phyloP scores from a whole-genome alignment of 495 filamentous ascomycete genomes.

The Cetradonia linearis region DNA sequence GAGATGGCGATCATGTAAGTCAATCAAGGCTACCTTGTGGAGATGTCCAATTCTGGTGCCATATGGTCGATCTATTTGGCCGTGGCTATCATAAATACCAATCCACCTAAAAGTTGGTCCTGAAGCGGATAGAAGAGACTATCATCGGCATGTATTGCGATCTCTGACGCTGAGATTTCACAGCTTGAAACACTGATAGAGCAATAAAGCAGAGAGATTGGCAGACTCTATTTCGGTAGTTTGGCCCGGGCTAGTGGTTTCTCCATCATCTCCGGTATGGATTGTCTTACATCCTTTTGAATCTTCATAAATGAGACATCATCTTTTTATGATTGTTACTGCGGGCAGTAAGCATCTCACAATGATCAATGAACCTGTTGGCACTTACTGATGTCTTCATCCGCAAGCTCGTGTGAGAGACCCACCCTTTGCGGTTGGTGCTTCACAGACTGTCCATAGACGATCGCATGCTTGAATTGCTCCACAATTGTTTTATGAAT shows the following conservation, averaged over 20 bases:
- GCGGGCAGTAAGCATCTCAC: constrained; percentile 32
- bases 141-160: neutral
- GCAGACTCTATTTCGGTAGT: neutral
- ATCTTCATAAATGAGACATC: constrained; percentile 27
- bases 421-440: constrained; percentile 97
- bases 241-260: neutral
- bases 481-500: constrained; percentile 96
- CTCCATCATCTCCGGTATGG: neutral
- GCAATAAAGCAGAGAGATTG: neutral
- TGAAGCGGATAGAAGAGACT: neutral
- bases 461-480: constrained; percentile 88
- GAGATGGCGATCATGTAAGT: constrained; percentile 7
- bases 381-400: constrained; percentile 91
- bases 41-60: neutral
- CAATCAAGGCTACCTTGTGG: constrained; percentile 6
- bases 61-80: neutral
- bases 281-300: neutral
- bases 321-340: constrained; percentile 96
- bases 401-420: constrained; percentile 78
- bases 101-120: neutral
- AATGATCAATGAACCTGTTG: constrained; percentile 4
- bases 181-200: neutral
- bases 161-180: neutral
- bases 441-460: constrained; percentile 96
- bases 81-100: neutral